Evolutionary conservation across 805 yeast genomes (phyloP).

Genomic region (Lachancea kluyveri): DNA sequence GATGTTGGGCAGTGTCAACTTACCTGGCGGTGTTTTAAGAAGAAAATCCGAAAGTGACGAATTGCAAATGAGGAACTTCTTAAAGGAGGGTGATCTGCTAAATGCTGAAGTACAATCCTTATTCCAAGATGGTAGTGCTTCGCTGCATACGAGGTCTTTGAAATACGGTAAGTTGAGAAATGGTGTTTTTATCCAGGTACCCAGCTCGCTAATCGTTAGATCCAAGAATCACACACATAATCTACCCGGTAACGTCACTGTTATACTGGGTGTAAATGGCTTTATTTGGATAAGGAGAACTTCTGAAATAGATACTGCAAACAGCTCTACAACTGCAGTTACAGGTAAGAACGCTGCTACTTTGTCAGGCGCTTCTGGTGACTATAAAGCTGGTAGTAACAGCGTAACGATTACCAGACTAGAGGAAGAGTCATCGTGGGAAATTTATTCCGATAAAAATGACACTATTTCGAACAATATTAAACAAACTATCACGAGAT

Average conservation of each 20-base stretch:
- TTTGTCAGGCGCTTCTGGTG: constrained; percentile 14
- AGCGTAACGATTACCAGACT: constrained; percentile 70
- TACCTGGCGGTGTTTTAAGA: constrained; percentile 95
- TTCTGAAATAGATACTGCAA: constrained; percentile 27
- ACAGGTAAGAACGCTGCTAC: constrained; percentile 24
- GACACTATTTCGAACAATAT: constrained; percentile 57
- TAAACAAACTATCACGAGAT: constrained; percentile 74
- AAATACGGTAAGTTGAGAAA: constrained; percentile 93
- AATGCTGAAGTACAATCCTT: constrained; percentile 94
- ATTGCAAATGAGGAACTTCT: constrained; percentile 86
- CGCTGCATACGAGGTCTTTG: constrained; percentile 89
- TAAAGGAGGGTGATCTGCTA: constrained; percentile 92
- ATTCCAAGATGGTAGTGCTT: constrained; percentile 85
- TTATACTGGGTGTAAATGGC: constrained; percentile 92
- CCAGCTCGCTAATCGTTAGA: constrained; percentile 75
- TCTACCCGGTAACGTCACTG: constrained; percentile 90
- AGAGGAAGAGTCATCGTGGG: constrained; percentile 92
- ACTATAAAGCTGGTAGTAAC: constrained; percentile 33
- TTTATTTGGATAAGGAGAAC: constrained; percentile 87
- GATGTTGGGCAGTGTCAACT: constrained; percentile 90
- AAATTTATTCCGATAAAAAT: constrained; percentile 86
- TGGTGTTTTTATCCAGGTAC: constrained; percentile 77
- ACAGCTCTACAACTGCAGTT: constrained; percentile 25
- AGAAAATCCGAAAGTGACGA: constrained; percentile 94
- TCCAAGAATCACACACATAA: constrained; percentile 82